Base-by-base conservation (phyloP, 139 green algal genomes). In the Pseudopediastrum boryanum region DNA sequence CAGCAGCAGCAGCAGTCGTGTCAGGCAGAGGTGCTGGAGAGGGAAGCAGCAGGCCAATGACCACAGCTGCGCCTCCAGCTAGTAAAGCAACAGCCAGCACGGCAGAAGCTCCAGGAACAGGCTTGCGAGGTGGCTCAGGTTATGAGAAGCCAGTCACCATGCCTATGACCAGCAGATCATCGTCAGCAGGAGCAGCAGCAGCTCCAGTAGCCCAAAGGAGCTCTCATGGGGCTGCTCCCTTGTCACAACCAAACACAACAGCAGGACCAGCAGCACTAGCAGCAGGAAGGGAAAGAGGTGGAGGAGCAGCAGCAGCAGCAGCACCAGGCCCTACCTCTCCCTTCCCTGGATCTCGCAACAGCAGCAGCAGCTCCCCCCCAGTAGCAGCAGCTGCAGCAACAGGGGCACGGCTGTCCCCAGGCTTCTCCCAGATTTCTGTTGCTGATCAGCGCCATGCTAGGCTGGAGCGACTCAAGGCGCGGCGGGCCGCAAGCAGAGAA, bases 171-270 rank as follows among this genome's bases (percentile, higher is more conserved):
- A 1, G 7, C 33, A 27, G 31, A 4, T 63, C 1, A 63, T 63
- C 25, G 4, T 62, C 43, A 62, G 51, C 44, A 75, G 25, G 25
- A 75, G 67, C 27, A 39, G 7, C 44, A 75, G 43, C n/a, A n/a
- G n/a, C n/a, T n/a, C n/a, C n/a, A n/a, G n/a, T n/a, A n/a, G n/a
- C n/a, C n/a, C n/a, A n/a, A n/a, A n/a, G n/a, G n/a, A n/a, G n/a
- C n/a, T n/a, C n/a, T n/a, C n/a, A n/a, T n/a, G n/a, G n/a, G n/a
- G n/a, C n/a, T n/a, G n/a, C n/a, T n/a, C n/a, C n/a, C n/a, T n/a
- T n/a, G n/a, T n/a, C n/a, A n/a, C n/a, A n/a, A n/a, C n/a, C n/a
- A n/a, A n/a, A n/a, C n/a, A n/a, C n/a, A n/a, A n/a, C n/a, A 21
- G 38, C n/a, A n/a, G n/a, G n/a, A n/a, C n/a, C n/a, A n/a, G n/a